Conservation (phyloP, 225 moss, liverwort and hornwort species). For the Bryum argenteum region DNA sequence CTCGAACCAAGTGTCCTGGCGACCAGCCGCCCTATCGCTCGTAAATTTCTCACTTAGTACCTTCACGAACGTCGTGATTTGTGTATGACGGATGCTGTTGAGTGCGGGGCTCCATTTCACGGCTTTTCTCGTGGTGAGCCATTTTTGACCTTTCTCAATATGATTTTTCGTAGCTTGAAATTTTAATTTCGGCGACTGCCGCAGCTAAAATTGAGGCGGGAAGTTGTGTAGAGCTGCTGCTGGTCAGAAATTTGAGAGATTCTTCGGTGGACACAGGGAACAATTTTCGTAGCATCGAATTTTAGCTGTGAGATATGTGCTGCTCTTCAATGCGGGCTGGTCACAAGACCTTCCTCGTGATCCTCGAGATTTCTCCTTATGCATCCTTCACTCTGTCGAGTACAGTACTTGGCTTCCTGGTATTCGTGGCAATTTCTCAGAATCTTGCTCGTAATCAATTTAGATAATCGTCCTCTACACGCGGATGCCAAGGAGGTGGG, state of each 20-base stretch:
- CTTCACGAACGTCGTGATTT: background rate
- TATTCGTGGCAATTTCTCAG: constrained; percentile 4
- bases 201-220: background rate
- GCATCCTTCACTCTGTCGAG: constrained; percentile 1
- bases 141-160: background rate
- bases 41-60: background rate
- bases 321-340: background rate
- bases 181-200: background rate
- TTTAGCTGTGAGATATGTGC: background rate
- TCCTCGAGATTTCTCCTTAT: background rate
- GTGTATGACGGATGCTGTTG: background rate
- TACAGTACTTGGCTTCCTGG: constrained; percentile 8
- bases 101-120: background rate
- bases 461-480: background rate
- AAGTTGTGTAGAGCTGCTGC: background rate
- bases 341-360: constrained; percentile 3
- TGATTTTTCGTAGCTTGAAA: background rate
- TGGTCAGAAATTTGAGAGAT: background rate
- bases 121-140: background rate
- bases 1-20: background rate
- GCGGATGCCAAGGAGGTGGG: background rate
- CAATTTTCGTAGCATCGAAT: background rate
- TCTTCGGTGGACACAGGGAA: background rate
- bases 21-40: background rate
- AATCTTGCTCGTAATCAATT: background rate